Percentiles rank a stretch among this genome's conserved stretches.
Conservation (phyloP, 352 stramenopile species). For the Pythium volutum region DNA sequence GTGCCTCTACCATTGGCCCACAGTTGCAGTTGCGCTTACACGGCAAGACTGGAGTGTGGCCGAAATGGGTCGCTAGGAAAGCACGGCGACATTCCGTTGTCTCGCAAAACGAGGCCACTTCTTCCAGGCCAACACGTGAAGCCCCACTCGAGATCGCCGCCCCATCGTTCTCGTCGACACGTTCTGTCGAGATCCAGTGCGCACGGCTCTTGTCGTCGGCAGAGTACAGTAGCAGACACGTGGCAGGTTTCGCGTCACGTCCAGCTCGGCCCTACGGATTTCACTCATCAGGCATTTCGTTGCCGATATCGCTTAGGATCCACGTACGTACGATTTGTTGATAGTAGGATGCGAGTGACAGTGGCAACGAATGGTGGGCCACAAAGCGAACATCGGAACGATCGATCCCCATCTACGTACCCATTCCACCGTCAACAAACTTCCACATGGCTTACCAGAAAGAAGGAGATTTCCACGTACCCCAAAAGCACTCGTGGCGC, state of each 20-base stretch:
- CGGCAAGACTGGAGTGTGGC: background rate
- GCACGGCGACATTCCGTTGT: constrained; percentile 48
- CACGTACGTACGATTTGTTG: constrained; percentile 66
- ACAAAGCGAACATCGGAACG: constrained; percentile 71
- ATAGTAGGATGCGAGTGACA: constrained; percentile 64
- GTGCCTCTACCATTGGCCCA: constrained; percentile 16
- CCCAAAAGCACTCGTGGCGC: constrained; percentile 74
- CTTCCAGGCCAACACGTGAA: constrained; percentile 41
- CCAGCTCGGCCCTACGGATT: constrained; percentile 55
- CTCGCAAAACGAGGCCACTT: constrained; percentile 60
- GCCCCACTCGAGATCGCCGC: constrained; percentile 32
- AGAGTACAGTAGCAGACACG: constrained; percentile 63
- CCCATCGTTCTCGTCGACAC: constrained; percentile 18
- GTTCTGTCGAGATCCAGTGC: constrained; percentile 41
- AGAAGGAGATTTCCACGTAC: constrained; percentile 26
- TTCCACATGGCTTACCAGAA: background rate
- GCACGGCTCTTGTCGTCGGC: constrained; percentile 54
- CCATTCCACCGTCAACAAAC: background rate
- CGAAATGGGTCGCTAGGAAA: constrained; percentile 52
- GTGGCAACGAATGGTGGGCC: constrained; percentile 64
- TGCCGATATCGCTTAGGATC: background rate
- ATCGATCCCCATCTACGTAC: constrained; percentile 77
- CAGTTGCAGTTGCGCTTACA: constrained; percentile 57
- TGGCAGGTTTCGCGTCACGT: constrained; percentile 47
- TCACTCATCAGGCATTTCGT: background rate